phyloP scores from a whole-genome alignment of 148 eudicot species.

The Polygonum aviculare region DNA sequence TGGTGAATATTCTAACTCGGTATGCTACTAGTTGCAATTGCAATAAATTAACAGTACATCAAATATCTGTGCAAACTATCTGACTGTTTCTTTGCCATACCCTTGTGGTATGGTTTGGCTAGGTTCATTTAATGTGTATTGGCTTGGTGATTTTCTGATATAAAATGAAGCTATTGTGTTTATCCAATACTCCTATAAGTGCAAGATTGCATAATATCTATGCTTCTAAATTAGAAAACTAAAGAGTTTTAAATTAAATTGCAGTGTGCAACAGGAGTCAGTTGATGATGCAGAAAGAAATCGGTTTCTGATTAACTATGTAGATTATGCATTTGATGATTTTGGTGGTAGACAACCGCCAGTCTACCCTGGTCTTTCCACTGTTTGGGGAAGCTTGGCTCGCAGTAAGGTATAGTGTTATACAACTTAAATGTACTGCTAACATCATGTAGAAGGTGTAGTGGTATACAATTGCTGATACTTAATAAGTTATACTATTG shows the following conservation, averaged over 20 bases:
- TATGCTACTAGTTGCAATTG: conserved; percentile 23
- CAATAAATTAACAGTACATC: background rate
- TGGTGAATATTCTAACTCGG: conserved; percentile 98
- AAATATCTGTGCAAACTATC: background rate
- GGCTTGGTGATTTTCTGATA: background rate
- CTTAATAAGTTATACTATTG: background rate
- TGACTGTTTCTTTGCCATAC: background rate
- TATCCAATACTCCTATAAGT: background rate
- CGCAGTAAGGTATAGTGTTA: conserved; percentile 72
- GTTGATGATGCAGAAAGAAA: conserved; percentile 67
- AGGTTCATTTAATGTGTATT: background rate
- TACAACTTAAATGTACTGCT: background rate
- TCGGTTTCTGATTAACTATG: conserved; percentile 23
- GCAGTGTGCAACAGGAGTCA: conserved; percentile 97
- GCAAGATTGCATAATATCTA: background rate
- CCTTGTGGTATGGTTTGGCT: background rate
- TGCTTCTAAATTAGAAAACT: background rate
- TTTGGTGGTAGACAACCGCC: conserved; percentile 98
- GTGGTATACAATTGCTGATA: background rate
- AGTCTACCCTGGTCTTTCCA: conserved; percentile 93
- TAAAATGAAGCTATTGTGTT: background rate
- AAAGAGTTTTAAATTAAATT: background rate
- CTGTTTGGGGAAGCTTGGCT: conserved; percentile 99
- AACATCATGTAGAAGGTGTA: background rate
- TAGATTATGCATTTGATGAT: conserved; percentile 94